Base-by-base conservation (phyloP, 305 asterid species). In the Stenogyne calaminthoides region DNA sequence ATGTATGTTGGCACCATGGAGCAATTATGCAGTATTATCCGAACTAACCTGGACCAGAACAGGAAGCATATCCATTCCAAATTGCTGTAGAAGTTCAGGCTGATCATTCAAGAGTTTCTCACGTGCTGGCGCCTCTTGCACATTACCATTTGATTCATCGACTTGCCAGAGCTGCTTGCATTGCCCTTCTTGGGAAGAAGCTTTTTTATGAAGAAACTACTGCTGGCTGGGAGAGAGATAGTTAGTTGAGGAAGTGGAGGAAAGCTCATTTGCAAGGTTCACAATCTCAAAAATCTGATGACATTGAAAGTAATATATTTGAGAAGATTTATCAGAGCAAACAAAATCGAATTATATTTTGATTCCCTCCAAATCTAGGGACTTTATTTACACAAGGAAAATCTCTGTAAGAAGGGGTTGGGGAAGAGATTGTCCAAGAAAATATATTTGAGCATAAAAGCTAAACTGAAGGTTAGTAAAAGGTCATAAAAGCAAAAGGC, bases 231-330 rank as follows among this genome's bases (percentile, higher is more conserved):
- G 63, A 95, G 92, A 74, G 98, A 84, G 5, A 93, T 91, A 49
- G 82, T 91, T 83, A 98, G 98, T 84, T 88, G 91, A 75, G 99
- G 97, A 76, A 95, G 89, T 2, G 93, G 84, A 22, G 99, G 99
- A 69, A 76, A 95, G 95, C 89, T 95, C 99, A 81, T 95, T 95
- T 76, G 99, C 98, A 77, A 95, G 85, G 88, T 89, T 95, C 88
- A 95, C 95, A 65, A 95, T 93, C 91, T 95, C 99, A 87, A 93
- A 93, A 71, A 91, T 82, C 99, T 95, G 91, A 52, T 9, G 60
- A 34, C 27, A 81, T 58, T 14, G 60, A 47, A 65, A 60, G 20
- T 25, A 58, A 72, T 15, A 74, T 71, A 16, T 47, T 12, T 57
- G 65, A 60, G 11, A 47, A 7, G 32, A 19, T 55, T 11, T 9